Base-by-base conservation (phyloP, 2,329 filamentous ascomycete species). In the Stachybotrys elegans region DNA sequence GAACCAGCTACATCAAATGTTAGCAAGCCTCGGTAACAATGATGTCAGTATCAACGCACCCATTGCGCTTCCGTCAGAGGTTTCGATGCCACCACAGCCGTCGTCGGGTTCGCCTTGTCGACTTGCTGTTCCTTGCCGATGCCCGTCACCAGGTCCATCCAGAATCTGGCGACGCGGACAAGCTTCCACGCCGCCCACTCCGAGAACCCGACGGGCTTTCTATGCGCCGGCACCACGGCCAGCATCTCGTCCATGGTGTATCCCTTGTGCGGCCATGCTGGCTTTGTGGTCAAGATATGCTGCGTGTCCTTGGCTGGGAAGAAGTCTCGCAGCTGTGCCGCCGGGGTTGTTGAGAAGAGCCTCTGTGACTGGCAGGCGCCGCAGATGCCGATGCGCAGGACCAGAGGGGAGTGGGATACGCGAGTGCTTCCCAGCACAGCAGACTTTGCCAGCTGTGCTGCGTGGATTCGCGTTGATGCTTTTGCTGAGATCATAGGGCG, bases 11-110 rank as follows among this genome's bases (percentile, higher is more conserved):
- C 17, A 17, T 37, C 6, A 19, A 21, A 39, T 59, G 51, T 34
- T 22, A 13, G 37, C n/a, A 2, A 23, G 32, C n/a, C 16, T 34
- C 20, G 19, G 20, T 11, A 21, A 13, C 19, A 16, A 17, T 11
- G 13, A 20, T 16, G 4, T 6, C 2, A 7, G 13, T 7, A 32
- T 36, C 32, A 4, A 58, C 71, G 44, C 58, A 75, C 71, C 84
- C 93, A 98, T 69, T 97, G 93, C 5, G 83, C 73, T 62, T 95
- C 91, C 0, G 81, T 93, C 73, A 95, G 57, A 61, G 83, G 68
- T 72, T 78, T 68, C 42, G 78, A 58, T 45, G 78, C 73, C 19
- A 61, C 58, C 8, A 79, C 56, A 6, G 76, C 67, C 3, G 74
- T 80, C 0, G 78, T 82, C 7, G 79, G 78, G 47, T 76, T 64